phyloP scores from a whole-genome alignment of 2,329 filamentous ascomycete species.

The Ciborinia camelliae region DNA sequence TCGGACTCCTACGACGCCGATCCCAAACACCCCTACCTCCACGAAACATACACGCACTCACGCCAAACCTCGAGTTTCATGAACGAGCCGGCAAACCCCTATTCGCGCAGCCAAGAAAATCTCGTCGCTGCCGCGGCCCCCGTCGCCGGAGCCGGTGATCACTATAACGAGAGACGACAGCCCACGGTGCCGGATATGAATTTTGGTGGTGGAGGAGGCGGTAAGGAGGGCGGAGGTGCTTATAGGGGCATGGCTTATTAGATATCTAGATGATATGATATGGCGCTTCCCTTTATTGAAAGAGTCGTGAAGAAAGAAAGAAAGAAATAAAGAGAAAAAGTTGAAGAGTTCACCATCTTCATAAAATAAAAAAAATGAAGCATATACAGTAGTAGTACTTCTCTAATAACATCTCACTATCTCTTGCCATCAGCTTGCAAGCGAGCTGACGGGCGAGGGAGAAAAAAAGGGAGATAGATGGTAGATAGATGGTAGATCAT shows the following conservation, averaged over 20 bases:
- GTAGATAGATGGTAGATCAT: neutral
- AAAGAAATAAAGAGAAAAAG: neutral
- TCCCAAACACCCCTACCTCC: constrained; percentile 28
- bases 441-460: neutral
- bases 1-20: constrained; percentile 6
- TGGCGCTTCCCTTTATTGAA: too few relatives aligned
- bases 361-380: neutral
- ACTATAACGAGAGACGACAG: too few relatives aligned
- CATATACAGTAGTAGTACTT: too few relatives aligned
- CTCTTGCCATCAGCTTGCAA: constrained; percentile 1
- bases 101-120: constrained; percentile 21
- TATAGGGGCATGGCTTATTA: constrained; percentile 35
- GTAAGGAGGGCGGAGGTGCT: constrained; percentile 21
- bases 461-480: neutral
- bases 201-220: neutral
- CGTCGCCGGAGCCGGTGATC: neutral
- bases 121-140: constrained; percentile 16
- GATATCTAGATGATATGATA: neutral
- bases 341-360: neutral
- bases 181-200: constrained; percentile 14
- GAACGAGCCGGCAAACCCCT: constrained; percentile 35
- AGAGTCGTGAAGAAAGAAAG: neutral
- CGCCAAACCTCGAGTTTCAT: constrained; percentile 23
- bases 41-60: constrained; percentile 24
- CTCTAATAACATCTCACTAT: neutral